Conservation (phyloP, 768 basidiomycete species). For the Lentinula detonsa region DNA sequence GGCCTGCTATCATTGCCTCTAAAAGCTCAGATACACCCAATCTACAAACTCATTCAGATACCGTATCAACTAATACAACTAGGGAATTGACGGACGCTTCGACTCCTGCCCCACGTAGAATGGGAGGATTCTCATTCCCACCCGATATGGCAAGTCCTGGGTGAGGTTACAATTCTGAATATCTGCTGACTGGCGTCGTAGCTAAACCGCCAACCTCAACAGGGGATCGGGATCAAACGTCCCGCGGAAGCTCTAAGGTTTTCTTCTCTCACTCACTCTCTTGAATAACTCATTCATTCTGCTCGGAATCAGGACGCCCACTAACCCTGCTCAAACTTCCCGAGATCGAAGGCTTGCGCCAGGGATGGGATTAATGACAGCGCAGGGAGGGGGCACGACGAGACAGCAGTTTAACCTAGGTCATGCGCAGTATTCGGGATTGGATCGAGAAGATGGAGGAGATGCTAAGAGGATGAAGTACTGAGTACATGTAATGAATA, state of each 20-base stretch:
- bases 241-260: background rate
- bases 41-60: background rate
- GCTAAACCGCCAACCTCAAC: background rate
- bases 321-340: background rate
- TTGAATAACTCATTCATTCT: background rate
- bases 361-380: slow-evolving; percentile 5
- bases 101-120: background rate
- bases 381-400: background rate
- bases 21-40: background rate
- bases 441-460: slow-evolving; percentile 3
- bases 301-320: background rate
- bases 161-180: background rate
- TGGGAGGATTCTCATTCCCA: slow-evolving; percentile 5
- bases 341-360: background rate
- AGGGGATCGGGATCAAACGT: slow-evolving; percentile 1
- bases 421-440: background rate
- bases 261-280: background rate
- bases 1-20: background rate
- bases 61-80: background rate
- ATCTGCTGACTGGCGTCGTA: background rate
- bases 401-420: background rate
- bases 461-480: slow-evolving; percentile 5
- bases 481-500: background rate
- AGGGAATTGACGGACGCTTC: background rate
- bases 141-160: background rate